Evolutionary conservation across 116 monocot genomes (phyloP), one percentile per base, ranked within the genome.

Genomic region (Dioscorea cayenensis): DNA sequence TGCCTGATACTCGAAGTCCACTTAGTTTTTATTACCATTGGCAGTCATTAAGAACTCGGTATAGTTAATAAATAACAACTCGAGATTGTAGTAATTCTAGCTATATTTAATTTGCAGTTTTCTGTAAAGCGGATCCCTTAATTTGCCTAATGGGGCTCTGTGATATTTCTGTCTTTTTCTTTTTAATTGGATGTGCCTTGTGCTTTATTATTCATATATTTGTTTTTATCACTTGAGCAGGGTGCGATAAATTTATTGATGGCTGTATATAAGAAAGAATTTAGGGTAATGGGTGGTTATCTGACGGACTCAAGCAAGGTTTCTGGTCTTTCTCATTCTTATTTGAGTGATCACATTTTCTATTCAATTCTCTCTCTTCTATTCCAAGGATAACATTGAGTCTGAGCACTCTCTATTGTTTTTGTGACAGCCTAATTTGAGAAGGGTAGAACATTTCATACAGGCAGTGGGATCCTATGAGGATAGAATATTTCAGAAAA

Each of bases 221-320:
- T 71, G 27, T 64, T 70, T 77, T 1, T 51, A 59, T 71, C 17
- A 21, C 69, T 17, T 35, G 43, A 43, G n/a, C 70, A 97, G 97
- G 97, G 97, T 81, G 97, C 97, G 58, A 97, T 97, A 68, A 93
- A 97, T 84, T 75, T 97, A 76, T 76, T 97, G 51, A 93, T 93
- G 93, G 86, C 93, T 73, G 86, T 93, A 17, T 97, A 93, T 70
- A 97, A 97, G 74, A 97, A 97, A 61, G 97, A 97, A 73, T 90
- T 97, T 62, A 81, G 48, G 32, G 51, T 51, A 19, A 86, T 97
- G 82, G 83, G 90, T 67, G 93, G 97, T 51, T 97, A 97, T 86
- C 68, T 97, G 65, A 90, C 97, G 32, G 88, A 97, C 28, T 80
- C 86, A 60, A 81, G 86, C 84, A 84, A 82, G 90, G 97, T 97